Evolutionary conservation across 169 alveolate species (phyloP), one percentile per base, ranked within the genome.

Genomic region (Sarcocystis neurona): DNA sequence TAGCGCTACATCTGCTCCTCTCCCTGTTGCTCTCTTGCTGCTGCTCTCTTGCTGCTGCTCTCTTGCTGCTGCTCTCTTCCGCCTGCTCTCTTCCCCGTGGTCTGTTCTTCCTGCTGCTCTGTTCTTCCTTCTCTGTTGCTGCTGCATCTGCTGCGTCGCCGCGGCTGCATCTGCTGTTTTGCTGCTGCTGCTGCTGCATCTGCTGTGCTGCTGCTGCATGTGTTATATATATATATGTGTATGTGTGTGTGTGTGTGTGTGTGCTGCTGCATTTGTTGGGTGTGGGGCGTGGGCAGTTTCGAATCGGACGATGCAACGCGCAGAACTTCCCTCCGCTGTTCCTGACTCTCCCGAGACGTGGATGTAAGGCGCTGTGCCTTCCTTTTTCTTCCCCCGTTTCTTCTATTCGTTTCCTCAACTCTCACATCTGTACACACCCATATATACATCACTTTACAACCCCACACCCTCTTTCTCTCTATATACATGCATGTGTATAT

Each of bases 301-400:
- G 53, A 72, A 72, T 39, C 34, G 82, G 27, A 72, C 82, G 48
- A 72, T 72, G 82, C 82, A 72, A 53, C 23, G 56, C 20, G 82
- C 82, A 39, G 82, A 72, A 32, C 10, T 56, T 30, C 4, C 82
- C 12, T 10, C 82, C n/a, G 82, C 41, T 12, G 82, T 72, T 2
- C 82, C 41, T 34, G 82, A 72, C 56, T 23, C 43, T 30, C 82
- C 34, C 2, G 82, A 72, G 10, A 39, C 82, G 12, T 72, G 82
- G 82, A 72, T 6, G 82, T 72, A 37, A 72, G 82, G 10, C 66
- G 60, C 15, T 48, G 60, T 48, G 27, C 60, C 23, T 6, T 34
- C 70, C 23, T 12, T 12, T 58, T 58, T 12, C 30, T 10, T 58
- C n/a, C n/a, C 23, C n/a, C 70, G 18, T 18, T 8, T 18, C 53